Percentiles rank a stretch among this genome's conserved stretches.
phyloP scores from a whole-genome alignment of 768 basidiomycete species.

The Gymnopilus dilepis region DNA sequence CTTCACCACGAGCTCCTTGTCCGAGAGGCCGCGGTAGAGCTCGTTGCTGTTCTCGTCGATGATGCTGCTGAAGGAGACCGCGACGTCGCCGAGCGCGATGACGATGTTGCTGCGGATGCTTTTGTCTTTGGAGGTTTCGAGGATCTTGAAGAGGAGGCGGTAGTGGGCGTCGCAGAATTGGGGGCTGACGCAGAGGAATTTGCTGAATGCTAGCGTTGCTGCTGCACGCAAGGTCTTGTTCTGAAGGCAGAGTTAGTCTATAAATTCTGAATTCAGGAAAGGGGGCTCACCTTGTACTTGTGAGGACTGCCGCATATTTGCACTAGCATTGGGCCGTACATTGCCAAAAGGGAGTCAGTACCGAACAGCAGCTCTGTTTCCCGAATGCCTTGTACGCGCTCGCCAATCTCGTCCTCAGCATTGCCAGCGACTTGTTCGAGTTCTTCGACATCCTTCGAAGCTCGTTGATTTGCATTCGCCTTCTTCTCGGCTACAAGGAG shows the following conservation, averaged over 20 bases:
- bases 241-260: slow-evolving; percentile 43
- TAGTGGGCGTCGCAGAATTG: slow-evolving; percentile 93
- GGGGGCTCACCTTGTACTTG: slow-evolving; percentile 76
- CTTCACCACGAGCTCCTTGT: slow-evolving; percentile 88
- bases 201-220: slow-evolving; percentile 89
- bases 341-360: slow-evolving; percentile 74
- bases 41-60: slow-evolving; percentile 97
- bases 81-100: slow-evolving; percentile 96
- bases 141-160: slow-evolving; percentile 87
- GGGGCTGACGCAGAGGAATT: slow-evolving; percentile 94
- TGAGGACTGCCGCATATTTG: slow-evolving; percentile 91
- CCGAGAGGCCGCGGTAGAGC: slow-evolving; percentile 92
- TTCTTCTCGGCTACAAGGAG: slow-evolving; percentile 60
- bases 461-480: slow-evolving; percentile 38
- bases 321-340: slow-evolving; percentile 90
- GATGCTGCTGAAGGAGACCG: slow-evolving; percentile 96
- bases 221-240: slow-evolving; percentile 86
- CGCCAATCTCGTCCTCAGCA: slow-evolving; percentile 98
- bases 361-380: slow-evolving; percentile 91
- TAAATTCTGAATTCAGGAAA: not conserved
- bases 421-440: slow-evolving; percentile 97
- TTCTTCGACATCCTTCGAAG: slow-evolving; percentile 74
- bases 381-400: slow-evolving; percentile 80
- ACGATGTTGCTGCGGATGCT: slow-evolving; percentile 95
- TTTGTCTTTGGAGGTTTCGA: slow-evolving; percentile 89